phyloP scores from a whole-genome alignment of 345 rosid genomes.

The Chamaenerion angustifolium region DNA sequence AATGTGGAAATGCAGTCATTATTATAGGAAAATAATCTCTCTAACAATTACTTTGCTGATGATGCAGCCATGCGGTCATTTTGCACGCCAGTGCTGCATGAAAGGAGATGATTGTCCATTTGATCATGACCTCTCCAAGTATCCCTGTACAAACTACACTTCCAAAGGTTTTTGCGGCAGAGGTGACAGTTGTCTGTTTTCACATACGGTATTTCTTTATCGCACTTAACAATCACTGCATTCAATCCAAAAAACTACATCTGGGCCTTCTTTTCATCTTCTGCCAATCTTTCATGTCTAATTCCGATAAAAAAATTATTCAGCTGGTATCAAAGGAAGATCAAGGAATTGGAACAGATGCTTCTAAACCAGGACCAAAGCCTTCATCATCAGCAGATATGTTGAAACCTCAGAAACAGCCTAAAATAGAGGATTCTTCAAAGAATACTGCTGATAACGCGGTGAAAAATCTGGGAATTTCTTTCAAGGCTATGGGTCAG shows the following conservation, averaged over 20 bases:
- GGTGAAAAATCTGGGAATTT: background rate
- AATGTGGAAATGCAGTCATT: background rate
- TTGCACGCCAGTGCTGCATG: slow-evolving; percentile 74
- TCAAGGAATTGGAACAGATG: slow-evolving; percentile 12
- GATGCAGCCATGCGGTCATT: slow-evolving; percentile 81
- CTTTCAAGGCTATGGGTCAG: slow-evolving; percentile 6
- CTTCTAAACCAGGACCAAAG: slow-evolving; percentile 11
- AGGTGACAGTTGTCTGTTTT: slow-evolving; percentile 66
- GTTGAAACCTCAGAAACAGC: too few species aligned
- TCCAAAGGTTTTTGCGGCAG: slow-evolving; percentile 57
- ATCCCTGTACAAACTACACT: slow-evolving; percentile 47
- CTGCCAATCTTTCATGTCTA: background rate
- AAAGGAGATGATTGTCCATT: slow-evolving; percentile 83
- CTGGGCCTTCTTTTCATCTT: background rate
- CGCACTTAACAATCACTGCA: background rate
- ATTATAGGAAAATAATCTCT: background rate
- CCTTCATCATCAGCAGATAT: too few species aligned
- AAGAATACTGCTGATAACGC: slow-evolving; percentile 3
- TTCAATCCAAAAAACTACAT: background rate
- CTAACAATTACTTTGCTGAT: slow-evolving; percentile 1
- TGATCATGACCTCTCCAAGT: slow-evolving; percentile 81
- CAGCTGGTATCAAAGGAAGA: slow-evolving; percentile 26
- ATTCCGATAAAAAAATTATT: slow-evolving; percentile 4
- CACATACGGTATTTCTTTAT: slow-evolving; percentile 52
- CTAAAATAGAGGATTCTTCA: background rate